Evolutionary conservation across 2,329 filamentous ascomycete genomes (phyloP).

Genomic region (Alternaria gaisen): DNA sequence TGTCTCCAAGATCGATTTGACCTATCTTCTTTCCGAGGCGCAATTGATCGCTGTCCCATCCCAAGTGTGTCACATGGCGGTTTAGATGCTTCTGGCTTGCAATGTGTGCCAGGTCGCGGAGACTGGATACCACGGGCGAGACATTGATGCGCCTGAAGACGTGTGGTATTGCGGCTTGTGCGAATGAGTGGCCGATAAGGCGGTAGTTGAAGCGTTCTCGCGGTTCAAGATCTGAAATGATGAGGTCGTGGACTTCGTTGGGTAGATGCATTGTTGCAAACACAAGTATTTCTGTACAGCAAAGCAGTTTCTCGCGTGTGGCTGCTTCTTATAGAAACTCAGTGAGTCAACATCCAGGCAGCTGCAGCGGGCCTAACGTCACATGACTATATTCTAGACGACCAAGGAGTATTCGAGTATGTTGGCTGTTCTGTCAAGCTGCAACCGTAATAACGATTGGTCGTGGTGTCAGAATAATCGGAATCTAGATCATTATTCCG

Average conservation of each 20-base stretch:
- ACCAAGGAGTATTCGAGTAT: neutral
- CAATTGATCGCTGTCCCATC: neutral
- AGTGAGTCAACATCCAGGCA: neutral
- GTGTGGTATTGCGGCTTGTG: neutral
- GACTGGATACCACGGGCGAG: neutral
- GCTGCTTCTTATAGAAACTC: neutral
- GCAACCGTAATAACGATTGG: neutral
- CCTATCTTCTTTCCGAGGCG: neutral
- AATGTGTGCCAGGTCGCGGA: neutral
- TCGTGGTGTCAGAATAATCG: neutral
- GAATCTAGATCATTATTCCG: neutral
- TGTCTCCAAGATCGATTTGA: neutral
- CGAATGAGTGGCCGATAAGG: neutral
- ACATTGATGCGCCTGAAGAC: neutral
- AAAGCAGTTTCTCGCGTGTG: neutral
- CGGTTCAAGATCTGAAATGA: neutral
- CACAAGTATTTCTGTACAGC: neutral
- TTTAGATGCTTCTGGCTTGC: neutral
- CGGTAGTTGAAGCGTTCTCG: neutral
- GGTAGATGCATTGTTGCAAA: neutral
- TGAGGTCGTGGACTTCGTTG: neutral
- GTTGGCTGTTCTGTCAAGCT: neutral
- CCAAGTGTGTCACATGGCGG: neutral
- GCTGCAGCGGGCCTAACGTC: neutral
- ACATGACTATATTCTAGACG: neutral